Conservation (phyloP, 768 basidiomycete species). For the Boletus pseudopeckii region DNA sequence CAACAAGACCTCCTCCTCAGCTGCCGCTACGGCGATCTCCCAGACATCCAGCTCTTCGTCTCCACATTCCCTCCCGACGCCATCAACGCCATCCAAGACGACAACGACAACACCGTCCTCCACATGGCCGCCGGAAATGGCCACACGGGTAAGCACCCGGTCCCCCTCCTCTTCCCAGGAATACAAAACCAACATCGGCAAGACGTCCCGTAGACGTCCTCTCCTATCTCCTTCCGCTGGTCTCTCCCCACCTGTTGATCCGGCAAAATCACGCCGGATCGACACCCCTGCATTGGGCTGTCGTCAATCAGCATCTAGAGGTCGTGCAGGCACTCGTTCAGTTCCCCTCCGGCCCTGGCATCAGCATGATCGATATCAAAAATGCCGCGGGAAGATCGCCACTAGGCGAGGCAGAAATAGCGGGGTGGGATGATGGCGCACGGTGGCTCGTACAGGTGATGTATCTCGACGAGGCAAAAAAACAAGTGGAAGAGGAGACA, state of each 20-base stretch:
- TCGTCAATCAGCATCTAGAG: conserved; percentile 73
- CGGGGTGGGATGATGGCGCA: conserved; percentile 81
- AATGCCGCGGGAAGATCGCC: conserved; percentile 71
- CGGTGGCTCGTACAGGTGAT: conserved; percentile 80
- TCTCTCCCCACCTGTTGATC: conserved; percentile 24
- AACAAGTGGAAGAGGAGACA: conserved; percentile 24
- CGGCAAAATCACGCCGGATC: conserved; percentile 56
- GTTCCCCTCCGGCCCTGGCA: conserved; percentile 55
- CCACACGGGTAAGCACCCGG: conserved; percentile 61
- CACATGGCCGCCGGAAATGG: conserved; percentile 92
- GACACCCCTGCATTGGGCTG: conserved; percentile 90
- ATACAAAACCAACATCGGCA: conserved; percentile 25
- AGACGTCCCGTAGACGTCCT: conserved; percentile 64
- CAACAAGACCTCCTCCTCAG: conserved; percentile 74
- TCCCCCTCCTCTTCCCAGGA: not conserved
- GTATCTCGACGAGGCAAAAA: conserved; percentile 55
- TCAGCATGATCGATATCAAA: conserved; percentile 70
- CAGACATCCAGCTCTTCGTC: conserved; percentile 69
- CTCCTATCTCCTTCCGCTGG: conserved; percentile 63
- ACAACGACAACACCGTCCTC: conserved; percentile 72
- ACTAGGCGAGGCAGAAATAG: conserved; percentile 77
- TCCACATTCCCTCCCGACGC: conserved; percentile 50
- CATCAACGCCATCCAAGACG: conserved; percentile 57
- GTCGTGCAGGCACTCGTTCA: conserved; percentile 58
- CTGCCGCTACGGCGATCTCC: conserved; percentile 85